Evolutionary conservation across 2,329 filamentous ascomycete species (phyloP).

Genomic region (Aspergillus carbonarius): DNA sequence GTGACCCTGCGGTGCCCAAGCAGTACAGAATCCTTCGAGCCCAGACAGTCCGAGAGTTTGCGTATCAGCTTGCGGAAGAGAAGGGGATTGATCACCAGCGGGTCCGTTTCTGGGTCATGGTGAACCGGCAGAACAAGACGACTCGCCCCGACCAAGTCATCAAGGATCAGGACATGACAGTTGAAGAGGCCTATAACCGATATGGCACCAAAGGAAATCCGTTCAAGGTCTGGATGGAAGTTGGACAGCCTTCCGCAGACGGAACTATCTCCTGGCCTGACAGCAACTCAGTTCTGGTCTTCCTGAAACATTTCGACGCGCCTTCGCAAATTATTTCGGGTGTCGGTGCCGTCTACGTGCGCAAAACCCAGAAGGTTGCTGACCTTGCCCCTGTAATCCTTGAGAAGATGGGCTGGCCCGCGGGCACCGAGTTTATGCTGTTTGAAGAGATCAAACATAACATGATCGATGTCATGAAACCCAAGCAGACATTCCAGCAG

Average conservation of each 20-base stretch:
- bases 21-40: slow-evolving; percentile 71
- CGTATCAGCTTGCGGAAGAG: slow-evolving; percentile 68
- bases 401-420: slow-evolving; percentile 81
- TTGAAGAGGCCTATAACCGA: slow-evolving; percentile 71
- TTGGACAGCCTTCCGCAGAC: slow-evolving; percentile 66
- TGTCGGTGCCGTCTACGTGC: slow-evolving; percentile 81
- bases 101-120: slow-evolving; percentile 92
- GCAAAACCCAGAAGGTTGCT: slow-evolving; percentile 80
- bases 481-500: slow-evolving; percentile 81
- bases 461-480: slow-evolving; percentile 95
- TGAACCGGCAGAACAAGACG: slow-evolving; percentile 97
- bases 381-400: slow-evolving; percentile 77
- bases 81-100: slow-evolving; percentile 65
- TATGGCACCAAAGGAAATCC: slow-evolving; percentile 66
- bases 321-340: slow-evolving; percentile 73
- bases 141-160: slow-evolving; percentile 87
- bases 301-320: slow-evolving; percentile 88
- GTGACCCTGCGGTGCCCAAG: slow-evolving; percentile 69
- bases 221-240: slow-evolving; percentile 85
- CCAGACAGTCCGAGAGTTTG: slow-evolving; percentile 75
- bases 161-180: slow-evolving; percentile 70
- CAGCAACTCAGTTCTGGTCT: slow-evolving; percentile 69
- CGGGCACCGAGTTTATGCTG: slow-evolving; percentile 69
- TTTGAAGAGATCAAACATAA: slow-evolving; percentile 98
- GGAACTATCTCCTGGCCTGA: slow-evolving; percentile 70